These are phyloP conservation scores for Leccinum variicolor DNA, from an alignment of 768 basidiomycete genomes.

Conservation along the genomic window DNA sequence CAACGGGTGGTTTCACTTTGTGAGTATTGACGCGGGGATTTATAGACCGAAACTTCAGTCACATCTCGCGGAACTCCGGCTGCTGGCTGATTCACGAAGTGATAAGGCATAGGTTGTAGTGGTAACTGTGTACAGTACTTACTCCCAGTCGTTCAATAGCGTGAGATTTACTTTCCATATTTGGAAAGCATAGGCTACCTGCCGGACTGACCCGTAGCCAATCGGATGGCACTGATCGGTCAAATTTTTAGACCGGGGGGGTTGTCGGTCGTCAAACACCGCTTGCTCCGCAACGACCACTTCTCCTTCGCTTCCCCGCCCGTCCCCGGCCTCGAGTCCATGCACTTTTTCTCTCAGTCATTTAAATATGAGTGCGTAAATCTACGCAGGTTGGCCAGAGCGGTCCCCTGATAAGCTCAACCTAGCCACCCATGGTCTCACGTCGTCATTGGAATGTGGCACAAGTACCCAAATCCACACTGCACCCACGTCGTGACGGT, in stretches of 20 bases:
- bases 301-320: slow-evolving; percentile 14
- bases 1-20: neutral
- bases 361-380: slow-evolving; percentile 77
- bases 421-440: slow-evolving; percentile 84
- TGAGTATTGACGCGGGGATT: neutral
- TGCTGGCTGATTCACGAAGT: slow-evolving; percentile 30
- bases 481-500: slow-evolving; percentile 86
- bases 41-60: slow-evolving; percentile 77
- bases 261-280: slow-evolving; percentile 11
- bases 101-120: neutral
- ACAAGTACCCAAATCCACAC: slow-evolving; percentile 94
- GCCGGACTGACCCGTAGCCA: slow-evolving; percentile 24
- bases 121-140: neutral
- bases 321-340: slow-evolving; percentile 34
- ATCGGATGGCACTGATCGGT: slow-evolving; percentile 22
- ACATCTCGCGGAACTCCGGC: slow-evolving; percentile 64
- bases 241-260: slow-evolving; percentile 12
- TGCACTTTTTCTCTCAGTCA: slow-evolving; percentile 87
- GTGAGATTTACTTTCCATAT: slow-evolving; percentile 8
- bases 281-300: slow-evolving; percentile 21
- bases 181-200: neutral
- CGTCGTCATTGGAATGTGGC: slow-evolving; percentile 91
- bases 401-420: slow-evolving; percentile 5
- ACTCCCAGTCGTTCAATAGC: neutral
- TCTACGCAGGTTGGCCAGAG: neutral